phyloP scores from a whole-genome alignment of 2,329 filamentous ascomycete species.

The Phialocephala sp. region DNA sequence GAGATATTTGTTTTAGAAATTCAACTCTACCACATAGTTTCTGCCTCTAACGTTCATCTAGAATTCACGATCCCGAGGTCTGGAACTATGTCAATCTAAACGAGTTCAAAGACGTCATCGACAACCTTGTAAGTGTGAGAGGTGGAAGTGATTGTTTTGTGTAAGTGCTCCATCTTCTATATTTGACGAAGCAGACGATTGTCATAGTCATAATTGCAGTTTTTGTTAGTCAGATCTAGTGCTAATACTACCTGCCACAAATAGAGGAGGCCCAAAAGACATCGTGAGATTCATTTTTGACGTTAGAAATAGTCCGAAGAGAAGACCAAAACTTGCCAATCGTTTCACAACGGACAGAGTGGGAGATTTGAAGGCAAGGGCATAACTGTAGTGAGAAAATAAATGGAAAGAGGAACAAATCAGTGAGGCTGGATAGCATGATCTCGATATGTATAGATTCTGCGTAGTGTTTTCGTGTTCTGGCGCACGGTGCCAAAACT shows the following conservation, averaged over 20 bases:
- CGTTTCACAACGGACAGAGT: not conserved
- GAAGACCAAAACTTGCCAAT: not conserved
- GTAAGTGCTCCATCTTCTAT: not conserved
- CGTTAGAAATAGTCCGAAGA: not conserved
- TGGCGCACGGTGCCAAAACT: no score
- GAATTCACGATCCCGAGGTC: not conserved
- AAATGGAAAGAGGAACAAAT: not conserved
- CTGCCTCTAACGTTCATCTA: not conserved
- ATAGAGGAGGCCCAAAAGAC: not conserved
- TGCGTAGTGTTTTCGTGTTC: no score
- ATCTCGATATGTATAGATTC: no score
- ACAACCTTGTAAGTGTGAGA: no score
- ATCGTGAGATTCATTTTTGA: constrained; percentile 3
- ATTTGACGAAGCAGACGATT: no score
- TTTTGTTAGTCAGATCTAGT: no score
- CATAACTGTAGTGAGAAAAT: not conserved
- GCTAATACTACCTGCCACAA: not conserved
- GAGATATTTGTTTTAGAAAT: not conserved
- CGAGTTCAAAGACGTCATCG: not conserved
- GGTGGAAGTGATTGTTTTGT: not conserved
- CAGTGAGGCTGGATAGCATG: no score
- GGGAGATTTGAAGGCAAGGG: not conserved
- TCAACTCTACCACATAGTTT: not conserved
- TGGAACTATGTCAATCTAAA: not conserved
- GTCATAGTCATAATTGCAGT: no score